Percentiles rank a stretch among this genome's conserved stretches.
Conservation (phyloP, 139 green algal genomes). For the Tetradesmus lagerheimii region DNA sequence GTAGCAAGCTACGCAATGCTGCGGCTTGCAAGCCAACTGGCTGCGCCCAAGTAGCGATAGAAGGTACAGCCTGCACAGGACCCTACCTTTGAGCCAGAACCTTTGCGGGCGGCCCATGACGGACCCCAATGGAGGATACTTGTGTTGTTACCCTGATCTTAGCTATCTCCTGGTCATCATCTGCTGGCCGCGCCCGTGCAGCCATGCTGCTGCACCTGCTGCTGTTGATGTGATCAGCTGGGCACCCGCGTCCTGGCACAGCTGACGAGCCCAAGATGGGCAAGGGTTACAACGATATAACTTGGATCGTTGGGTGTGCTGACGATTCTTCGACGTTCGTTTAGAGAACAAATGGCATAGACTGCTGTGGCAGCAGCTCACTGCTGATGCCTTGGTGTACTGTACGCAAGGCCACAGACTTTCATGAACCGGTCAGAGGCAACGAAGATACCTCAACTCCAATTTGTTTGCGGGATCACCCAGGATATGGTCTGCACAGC, state of each 20-base stretch:
- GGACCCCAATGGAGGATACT: not conserved
- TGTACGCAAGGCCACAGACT: no score
- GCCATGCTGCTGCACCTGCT: not conserved
- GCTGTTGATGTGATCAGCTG: not conserved
- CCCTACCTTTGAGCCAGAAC: conserved; percentile 1
- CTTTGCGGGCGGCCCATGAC: conserved; percentile 14
- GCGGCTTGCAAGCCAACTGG: no score
- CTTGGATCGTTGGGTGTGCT: no score
- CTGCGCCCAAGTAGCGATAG: no score
- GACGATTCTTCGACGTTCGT: no score
- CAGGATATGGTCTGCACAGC: not conserved
- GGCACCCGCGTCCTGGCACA: not conserved
- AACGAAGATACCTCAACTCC: not conserved
- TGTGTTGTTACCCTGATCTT: conserved; percentile 25
- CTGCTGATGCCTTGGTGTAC: not conserved
- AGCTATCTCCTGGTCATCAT: conserved; percentile 27
- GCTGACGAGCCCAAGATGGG: not conserved
- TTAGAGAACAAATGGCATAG: not conserved
- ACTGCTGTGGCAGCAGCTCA: not conserved
- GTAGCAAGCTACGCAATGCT: no score
- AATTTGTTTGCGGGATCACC: not conserved
- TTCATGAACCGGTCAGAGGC: not conserved
- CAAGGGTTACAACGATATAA: no score
- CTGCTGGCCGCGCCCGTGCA: not conserved
- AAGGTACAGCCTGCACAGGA: not conserved